A percentile compares a stretch with the other conserved stretches of the same genome.
phyloP scores from a whole-genome alignment of 441 rosid genomes.

The Viola pubescens region DNA sequence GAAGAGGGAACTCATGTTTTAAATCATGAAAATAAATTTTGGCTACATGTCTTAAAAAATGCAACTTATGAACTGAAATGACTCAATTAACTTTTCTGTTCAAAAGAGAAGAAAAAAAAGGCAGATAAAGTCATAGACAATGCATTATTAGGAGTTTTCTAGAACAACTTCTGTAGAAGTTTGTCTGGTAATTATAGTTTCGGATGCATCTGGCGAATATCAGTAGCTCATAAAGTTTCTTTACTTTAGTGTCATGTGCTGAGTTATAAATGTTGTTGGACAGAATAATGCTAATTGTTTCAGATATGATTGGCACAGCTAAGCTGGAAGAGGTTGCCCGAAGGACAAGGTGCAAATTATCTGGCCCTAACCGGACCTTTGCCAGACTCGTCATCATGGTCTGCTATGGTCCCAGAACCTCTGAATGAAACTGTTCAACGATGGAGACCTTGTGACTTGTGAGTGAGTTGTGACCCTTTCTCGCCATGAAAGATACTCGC shows the following conservation, averaged over 20 bases:
- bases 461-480: too few species aligned
- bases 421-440: constrained; percentile 43
- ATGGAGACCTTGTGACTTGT: constrained; percentile 50
- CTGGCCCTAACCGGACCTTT: constrained; percentile 64
- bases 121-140: too few species aligned
- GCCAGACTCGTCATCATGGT: constrained; percentile 64
- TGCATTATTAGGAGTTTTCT: too few species aligned
- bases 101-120: too few species aligned
- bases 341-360: constrained; percentile 46
- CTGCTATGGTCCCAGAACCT: constrained; percentile 40
- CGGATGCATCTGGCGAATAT: too few species aligned
- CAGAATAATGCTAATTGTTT: not conserved
- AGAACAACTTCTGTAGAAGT: too few species aligned
- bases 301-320: constrained; percentile 28
- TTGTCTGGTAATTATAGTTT: not conserved
- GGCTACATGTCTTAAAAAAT: too few species aligned
- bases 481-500: too few species aligned
- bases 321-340: constrained; percentile 64
- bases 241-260: not conserved
- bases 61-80: too few species aligned
- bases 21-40: too few species aligned
- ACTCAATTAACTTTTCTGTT: too few species aligned
- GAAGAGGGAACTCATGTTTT: too few species aligned
- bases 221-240: not conserved
- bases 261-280: not conserved